Evolutionary conservation across 768 basidiomycete genomes (phyloP).

Genomic region (Naematelia aurantialba): DNA sequence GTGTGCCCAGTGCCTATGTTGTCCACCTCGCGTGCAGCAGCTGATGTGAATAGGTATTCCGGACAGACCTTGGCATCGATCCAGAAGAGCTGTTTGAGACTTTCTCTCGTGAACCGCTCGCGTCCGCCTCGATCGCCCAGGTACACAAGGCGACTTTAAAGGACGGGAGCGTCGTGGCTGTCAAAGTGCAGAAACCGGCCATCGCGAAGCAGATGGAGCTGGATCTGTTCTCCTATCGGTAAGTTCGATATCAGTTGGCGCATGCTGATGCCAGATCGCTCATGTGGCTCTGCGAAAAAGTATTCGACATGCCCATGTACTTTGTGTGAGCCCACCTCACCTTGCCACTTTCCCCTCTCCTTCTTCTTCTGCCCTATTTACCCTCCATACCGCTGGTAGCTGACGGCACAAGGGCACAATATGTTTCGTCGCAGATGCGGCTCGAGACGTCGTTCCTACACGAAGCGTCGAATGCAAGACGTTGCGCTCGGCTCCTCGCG

Average conservation of each 20-base stretch:
- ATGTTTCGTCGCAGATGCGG: conserved; percentile 70
- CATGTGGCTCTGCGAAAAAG: conserved; percentile 53
- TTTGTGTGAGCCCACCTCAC: conserved; percentile 26
- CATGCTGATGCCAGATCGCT: conserved; percentile 44
- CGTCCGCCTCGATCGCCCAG: conserved; percentile 88
- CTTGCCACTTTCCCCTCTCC: too few relatives aligned
- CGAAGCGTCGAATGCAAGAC: conserved; percentile 72
- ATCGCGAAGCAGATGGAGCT: conserved; percentile 81
- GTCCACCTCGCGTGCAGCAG: neutral
- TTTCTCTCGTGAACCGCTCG: conserved; percentile 72
- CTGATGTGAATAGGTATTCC: conserved; percentile 53
- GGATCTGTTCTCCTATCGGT: conserved; percentile 50
- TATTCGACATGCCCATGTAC: conserved; percentile 71
- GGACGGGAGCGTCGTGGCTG: conserved; percentile 60
- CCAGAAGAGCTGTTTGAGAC: conserved; percentile 71
- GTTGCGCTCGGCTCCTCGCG: conserved; percentile 66
- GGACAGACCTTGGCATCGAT: conserved; percentile 55
- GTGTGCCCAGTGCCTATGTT: neutral
- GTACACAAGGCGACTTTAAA: conserved; percentile 74
- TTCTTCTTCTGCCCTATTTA: conserved; percentile 73
- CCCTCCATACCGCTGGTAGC: conserved; percentile 32
- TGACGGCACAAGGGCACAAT: conserved; percentile 42
- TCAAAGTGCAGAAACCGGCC: conserved; percentile 85
- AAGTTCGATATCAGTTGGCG: conserved; percentile 5
- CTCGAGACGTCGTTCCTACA: conserved; percentile 76